Conservation (phyloP, 805 yeast genomes). For the Saccharomycopsis capsularis region DNA sequence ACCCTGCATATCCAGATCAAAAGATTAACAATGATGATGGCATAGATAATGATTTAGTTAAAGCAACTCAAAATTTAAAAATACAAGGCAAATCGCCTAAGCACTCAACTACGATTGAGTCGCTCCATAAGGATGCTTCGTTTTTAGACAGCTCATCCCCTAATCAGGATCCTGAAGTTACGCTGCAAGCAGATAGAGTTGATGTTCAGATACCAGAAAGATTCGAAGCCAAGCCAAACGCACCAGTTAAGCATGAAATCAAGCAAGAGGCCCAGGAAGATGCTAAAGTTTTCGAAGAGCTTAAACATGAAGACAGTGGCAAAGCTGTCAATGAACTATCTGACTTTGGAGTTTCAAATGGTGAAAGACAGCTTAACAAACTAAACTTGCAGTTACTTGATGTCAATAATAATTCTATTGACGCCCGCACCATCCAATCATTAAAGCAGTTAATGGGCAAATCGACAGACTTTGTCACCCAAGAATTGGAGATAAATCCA, state of each 20-base stretch:
- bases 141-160: slow-evolving; percentile 9
- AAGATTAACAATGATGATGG: too few species aligned
- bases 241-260: background rate
- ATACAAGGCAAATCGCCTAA: too few species aligned
- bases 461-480: slow-evolving; percentile 4
- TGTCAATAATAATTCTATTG: background rate
- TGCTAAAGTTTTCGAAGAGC: background rate
- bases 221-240: too few species aligned
- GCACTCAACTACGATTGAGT: background rate
- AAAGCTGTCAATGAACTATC: background rate
- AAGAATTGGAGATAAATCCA: slow-evolving; percentile 8
- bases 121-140: background rate
- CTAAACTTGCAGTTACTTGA: background rate
- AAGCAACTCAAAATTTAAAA: background rate
- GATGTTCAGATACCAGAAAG: background rate
- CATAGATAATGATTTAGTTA: background rate
- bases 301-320: background rate
- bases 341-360: background rate
- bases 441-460: slow-evolving; percentile 1
- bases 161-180: background rate
- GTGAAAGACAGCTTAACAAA: too few species aligned
- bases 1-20: too few species aligned
- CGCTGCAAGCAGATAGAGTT: background rate
- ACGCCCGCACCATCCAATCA: background rate
- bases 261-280: background rate